phyloP scores from a whole-genome alignment of 192 early-diverging fungal species.

The Coemansia sp. region DNA sequence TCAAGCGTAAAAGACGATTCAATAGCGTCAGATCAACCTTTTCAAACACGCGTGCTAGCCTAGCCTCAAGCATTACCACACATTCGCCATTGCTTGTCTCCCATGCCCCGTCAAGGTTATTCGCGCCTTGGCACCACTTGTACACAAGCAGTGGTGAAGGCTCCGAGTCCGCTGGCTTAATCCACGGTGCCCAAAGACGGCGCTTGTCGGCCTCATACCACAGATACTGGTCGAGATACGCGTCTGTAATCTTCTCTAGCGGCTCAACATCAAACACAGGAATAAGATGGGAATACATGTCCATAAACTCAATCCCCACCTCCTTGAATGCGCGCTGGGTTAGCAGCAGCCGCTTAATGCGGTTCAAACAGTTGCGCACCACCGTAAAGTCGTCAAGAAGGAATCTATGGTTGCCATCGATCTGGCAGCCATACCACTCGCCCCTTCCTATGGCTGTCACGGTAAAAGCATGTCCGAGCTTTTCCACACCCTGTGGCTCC shows the following conservation, averaged over 20 bases:
- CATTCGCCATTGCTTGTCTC: conserved; percentile 86
- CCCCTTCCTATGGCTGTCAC: conserved; percentile 10
- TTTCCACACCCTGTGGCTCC: not conserved
- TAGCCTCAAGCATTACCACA: conserved; percentile 96
- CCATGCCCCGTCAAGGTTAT: conserved; percentile 97
- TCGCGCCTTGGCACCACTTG: conserved; percentile 98
- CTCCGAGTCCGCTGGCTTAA: conserved; percentile 96
- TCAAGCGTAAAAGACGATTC: conserved; percentile 87
- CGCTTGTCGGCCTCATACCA: conserved; percentile 99
- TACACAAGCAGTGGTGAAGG: conserved; percentile 95
- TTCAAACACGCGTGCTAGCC: conserved; percentile 88
- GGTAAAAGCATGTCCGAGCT: conserved; percentile 8
- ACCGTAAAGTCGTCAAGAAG: conserved; percentile 29
- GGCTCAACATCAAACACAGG: conserved; percentile 98
- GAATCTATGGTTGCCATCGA: conserved; percentile 53
- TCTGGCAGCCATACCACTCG: conserved; percentile 53
- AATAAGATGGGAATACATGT: conserved; percentile 93
- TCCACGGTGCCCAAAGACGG: conserved; percentile 97
- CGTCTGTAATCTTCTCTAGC: conserved; percentile 99
- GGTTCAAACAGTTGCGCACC: conserved; percentile 32
- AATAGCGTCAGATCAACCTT: conserved; percentile 97
- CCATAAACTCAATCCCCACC: conserved; percentile 99
- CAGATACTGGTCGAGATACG: conserved; percentile 98
- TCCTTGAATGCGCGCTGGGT: conserved; percentile 99
- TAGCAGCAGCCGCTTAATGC: conserved; percentile 93